A percentile compares a stretch with the other conserved stretches of the same genome.
Conservation (phyloP, 768 basidiomycete genomes). For the Macrolepiota dolichaula region DNA sequence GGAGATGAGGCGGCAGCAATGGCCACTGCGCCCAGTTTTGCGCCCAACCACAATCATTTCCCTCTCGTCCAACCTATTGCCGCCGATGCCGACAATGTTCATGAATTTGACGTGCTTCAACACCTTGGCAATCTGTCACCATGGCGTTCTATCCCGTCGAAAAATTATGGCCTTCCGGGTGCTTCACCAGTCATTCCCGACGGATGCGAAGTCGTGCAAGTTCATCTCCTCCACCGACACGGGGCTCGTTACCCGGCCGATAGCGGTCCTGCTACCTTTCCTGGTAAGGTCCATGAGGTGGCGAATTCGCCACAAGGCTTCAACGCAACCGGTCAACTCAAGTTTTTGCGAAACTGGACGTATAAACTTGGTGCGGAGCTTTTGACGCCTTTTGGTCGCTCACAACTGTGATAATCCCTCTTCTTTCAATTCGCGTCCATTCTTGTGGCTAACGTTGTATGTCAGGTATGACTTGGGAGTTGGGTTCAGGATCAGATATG, state of each 20-base stretch:
- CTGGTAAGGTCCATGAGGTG: constrained; percentile 41
- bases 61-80: constrained; percentile 39
- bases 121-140: constrained; percentile 49
- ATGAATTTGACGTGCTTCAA: constrained; percentile 40
- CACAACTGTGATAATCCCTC: constrained; percentile 52
- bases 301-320: constrained; percentile 36
- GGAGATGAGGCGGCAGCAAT: constrained; percentile 40
- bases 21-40: constrained; percentile 37
- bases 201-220: constrained; percentile 43
- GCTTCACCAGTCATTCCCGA: constrained; percentile 43
- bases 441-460: background rate
- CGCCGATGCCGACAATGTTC: constrained; percentile 22
- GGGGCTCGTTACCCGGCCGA: constrained; percentile 62
- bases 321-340: constrained; percentile 49
- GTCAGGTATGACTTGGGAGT: constrained; percentile 46
- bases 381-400: constrained; percentile 73
- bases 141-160: constrained; percentile 44
- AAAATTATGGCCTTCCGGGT: constrained; percentile 41
- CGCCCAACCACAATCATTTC: constrained; percentile 32
- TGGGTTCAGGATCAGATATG: constrained; percentile 62
- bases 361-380: constrained; percentile 78
- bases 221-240: constrained; percentile 66
- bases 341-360: constrained; percentile 72
- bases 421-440: constrained; percentile 13
- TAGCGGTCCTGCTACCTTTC: constrained; percentile 42